Conservation (phyloP, 2,329 filamentous ascomycete genomes). For the Aureobasidium sp. region DNA sequence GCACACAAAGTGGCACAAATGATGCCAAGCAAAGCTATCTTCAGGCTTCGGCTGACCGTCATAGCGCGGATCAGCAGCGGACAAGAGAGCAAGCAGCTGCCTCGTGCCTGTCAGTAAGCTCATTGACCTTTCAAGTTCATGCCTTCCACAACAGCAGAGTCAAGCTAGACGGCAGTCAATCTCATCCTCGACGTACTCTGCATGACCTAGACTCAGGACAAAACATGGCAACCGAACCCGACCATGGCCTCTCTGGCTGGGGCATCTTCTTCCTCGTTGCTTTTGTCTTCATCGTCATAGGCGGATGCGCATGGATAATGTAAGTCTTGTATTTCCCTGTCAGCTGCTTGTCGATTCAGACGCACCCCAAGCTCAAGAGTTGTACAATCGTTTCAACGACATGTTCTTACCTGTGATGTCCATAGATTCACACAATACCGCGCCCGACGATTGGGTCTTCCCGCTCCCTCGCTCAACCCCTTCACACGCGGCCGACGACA, state of each 20-base stretch:
- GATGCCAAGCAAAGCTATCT: not conserved
- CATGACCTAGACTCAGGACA: not conserved
- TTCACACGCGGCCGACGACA: constrained; percentile 43
- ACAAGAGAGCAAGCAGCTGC: not conserved
- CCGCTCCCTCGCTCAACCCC: constrained; percentile 63
- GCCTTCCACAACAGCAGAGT: not conserved
- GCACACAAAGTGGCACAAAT: too few relatives aligned
- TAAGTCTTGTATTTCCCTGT: constrained; percentile 18
- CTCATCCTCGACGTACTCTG: not conserved
- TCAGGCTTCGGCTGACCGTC: not conserved
- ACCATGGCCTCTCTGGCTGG: constrained; percentile 27
- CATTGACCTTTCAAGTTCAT: constrained; percentile 6
- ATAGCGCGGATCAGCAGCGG: not conserved
- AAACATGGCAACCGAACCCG: constrained; percentile 14
- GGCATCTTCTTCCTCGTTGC: constrained; percentile 69
- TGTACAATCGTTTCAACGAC: not conserved
- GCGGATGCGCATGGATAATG: constrained; percentile 58
- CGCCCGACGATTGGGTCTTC: constrained; percentile 66
- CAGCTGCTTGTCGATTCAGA: not conserved
- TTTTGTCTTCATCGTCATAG: constrained; percentile 53
- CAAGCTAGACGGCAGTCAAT: constrained; percentile 1
- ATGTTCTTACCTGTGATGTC: not conserved
- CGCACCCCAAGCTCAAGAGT: not conserved
- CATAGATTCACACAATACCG: constrained; percentile 59
- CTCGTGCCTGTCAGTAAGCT: not conserved